Percentiles rank a stretch among this genome's conserved stretches.
phyloP scores from a whole-genome alignment of 495 filamentous ascomycete genomes.

The Penicillium ucsense region DNA sequence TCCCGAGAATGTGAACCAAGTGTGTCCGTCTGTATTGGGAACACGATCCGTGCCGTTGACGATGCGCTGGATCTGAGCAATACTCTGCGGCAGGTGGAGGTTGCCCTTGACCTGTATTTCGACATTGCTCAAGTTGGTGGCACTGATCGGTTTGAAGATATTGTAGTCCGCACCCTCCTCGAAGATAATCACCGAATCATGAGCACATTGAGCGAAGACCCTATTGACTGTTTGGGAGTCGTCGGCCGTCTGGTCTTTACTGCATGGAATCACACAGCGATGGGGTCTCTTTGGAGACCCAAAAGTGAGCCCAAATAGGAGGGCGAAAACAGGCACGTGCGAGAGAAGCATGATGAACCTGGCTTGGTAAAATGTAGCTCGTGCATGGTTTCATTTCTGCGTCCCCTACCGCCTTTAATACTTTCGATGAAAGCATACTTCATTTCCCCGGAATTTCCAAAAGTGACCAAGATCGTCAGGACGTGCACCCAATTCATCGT shows the following conservation, averaged over 20 bases:
- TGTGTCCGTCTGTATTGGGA: constrained; percentile 6
- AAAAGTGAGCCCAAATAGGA: constrained; percentile 3
- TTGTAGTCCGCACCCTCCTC: constrained; percentile 29
- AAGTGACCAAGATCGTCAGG: too few relatives aligned
- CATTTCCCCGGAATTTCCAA: too few relatives aligned
- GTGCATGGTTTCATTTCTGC: background rate
- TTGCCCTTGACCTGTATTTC: constrained; percentile 31
- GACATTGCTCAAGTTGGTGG: constrained; percentile 30
- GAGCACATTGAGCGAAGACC: constrained; percentile 23
- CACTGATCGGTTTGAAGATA: constrained; percentile 26
- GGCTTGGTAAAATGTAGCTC: background rate
- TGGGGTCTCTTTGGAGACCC: constrained; percentile 6
- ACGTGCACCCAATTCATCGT: too few relatives aligned
- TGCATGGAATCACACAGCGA: constrained; percentile 9
- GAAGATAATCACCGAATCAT: constrained; percentile 26
- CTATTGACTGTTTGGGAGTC: constrained; percentile 22
- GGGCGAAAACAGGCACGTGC: background rate
- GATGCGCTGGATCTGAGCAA: constrained; percentile 22
- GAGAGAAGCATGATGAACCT: constrained; percentile 4
- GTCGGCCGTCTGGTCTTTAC: constrained; percentile 23
- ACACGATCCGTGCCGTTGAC: constrained; percentile 16
- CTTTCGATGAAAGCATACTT: too few relatives aligned
- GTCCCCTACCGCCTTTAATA: too few relatives aligned
- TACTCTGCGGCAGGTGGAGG: constrained; percentile 29
- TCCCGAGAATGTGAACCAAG: constrained; percentile 28